Percentiles rank a stretch among this genome's conserved stretches.
Conservation (phyloP, 139 green algal genomes). For the Chlamydomonas sp. region DNA sequence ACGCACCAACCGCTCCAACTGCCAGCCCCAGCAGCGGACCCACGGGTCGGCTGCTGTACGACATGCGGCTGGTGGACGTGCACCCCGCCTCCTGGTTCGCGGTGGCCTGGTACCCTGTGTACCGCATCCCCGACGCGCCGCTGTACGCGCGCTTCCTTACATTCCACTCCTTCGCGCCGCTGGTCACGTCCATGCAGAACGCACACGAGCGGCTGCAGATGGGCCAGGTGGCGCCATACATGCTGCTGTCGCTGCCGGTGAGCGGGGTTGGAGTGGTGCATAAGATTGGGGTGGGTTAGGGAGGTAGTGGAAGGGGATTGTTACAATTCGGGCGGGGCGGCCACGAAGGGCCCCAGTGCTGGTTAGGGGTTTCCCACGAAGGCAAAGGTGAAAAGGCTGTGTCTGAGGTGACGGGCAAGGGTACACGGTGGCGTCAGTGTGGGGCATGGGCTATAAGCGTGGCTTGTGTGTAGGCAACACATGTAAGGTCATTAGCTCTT, state of each 20-base stretch:
- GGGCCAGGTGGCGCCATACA: constrained; percentile 13
- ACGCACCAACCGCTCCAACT: not conserved
- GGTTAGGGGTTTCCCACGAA: too few species aligned
- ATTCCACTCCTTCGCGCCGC: constrained; percentile 78
- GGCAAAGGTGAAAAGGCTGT: too few species aligned
- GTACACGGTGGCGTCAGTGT: too few species aligned
- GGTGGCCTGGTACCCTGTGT: constrained; percentile 90
- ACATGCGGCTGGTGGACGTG: constrained; percentile 68
- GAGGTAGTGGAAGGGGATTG: too few species aligned
- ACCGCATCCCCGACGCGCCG: constrained; percentile 87
- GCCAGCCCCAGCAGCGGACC: not conserved
- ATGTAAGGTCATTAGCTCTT: too few species aligned
- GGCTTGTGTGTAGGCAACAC: too few species aligned
- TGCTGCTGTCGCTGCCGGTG: constrained; percentile 24
- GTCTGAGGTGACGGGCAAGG: too few species aligned
- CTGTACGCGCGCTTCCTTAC: constrained; percentile 87
- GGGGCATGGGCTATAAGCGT: too few species aligned
- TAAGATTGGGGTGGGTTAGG: too few species aligned
- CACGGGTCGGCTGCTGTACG: constrained; percentile 44
- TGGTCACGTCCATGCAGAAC: constrained; percentile 56
- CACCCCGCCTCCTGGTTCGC: constrained; percentile 88
- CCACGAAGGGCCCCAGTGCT: too few species aligned
- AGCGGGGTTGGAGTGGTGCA: not conserved
- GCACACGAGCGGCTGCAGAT: constrained; percentile 31
- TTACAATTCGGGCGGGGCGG: too few species aligned